phyloP scores from a whole-genome alignment of 495 filamentous ascomycete species.

The Xylaria flabelliformis region DNA sequence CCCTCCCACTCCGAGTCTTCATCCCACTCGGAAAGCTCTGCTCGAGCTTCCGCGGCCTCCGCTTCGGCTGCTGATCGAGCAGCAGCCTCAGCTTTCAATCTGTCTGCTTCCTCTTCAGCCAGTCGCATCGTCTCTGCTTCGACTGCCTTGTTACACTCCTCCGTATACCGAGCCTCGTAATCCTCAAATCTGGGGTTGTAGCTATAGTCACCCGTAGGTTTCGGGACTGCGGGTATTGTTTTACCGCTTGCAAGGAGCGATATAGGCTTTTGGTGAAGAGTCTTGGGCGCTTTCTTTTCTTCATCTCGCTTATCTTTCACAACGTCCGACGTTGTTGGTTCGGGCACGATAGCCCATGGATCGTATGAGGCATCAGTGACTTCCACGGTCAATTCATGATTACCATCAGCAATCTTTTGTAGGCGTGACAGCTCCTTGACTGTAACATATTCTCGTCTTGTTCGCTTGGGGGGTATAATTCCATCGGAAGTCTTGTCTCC shows the following conservation, averaged over 20 bases:
- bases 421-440: constrained; percentile 80
- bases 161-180: constrained; percentile 75
- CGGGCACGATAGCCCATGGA: constrained; percentile 67
- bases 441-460: constrained; percentile 75
- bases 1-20: constrained; percentile 91
- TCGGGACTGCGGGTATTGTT: constrained; percentile 74
- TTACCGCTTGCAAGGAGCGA: constrained; percentile 82
- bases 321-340: constrained; percentile 46
- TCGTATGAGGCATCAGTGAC: constrained; percentile 69
- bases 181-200: constrained; percentile 91
- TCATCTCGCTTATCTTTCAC: constrained; percentile 40
- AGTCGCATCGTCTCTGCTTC: constrained; percentile 80
- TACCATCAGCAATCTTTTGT: constrained; percentile 76
- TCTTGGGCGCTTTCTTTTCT: constrained; percentile 72
- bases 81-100: constrained; percentile 57
- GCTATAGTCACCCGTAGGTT: constrained; percentile 79
- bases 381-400: constrained; percentile 62
- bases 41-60: constrained; percentile 68
- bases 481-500: constrained; percentile 64
- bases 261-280: constrained; percentile 76
- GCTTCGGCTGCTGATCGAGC: constrained; percentile 65
- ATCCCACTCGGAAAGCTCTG: constrained; percentile 72
- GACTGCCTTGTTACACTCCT: constrained; percentile 78
- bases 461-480: constrained; percentile 74
- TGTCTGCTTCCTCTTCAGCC: constrained; percentile 68